Evolutionary conservation across 495 filamentous ascomycete genomes (phyloP).

Genomic region (Jackrogersella minutella): DNA sequence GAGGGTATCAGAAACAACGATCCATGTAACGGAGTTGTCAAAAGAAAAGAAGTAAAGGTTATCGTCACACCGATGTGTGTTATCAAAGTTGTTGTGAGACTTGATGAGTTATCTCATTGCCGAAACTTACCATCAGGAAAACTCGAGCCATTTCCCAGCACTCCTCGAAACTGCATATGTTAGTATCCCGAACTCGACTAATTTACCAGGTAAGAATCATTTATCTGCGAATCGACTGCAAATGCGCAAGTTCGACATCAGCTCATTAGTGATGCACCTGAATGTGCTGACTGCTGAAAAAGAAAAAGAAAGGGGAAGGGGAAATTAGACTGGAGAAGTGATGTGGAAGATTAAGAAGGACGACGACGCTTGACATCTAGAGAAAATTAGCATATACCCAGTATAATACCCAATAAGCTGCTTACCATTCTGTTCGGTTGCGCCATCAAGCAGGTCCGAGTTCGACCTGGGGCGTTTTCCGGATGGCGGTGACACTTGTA

Average conservation of each 20-base stretch:
- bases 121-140: constrained; percentile 40
- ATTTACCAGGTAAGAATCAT: constrained; percentile 3
- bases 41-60: constrained; percentile 1
- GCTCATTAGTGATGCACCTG: constrained; percentile 26
- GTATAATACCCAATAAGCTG: neutral
- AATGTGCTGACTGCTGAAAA: constrained; percentile 18
- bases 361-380: constrained; percentile 62
- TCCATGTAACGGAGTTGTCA: constrained; percentile 6
- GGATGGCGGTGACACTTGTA: constrained; percentile 46
- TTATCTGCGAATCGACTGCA: constrained; percentile 29
- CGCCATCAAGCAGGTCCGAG: constrained; percentile 29
- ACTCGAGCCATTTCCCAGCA: constrained; percentile 12
- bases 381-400: constrained; percentile 38
- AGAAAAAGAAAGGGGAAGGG: constrained; percentile 10
- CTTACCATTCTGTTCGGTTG: constrained; percentile 53
- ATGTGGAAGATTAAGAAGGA: constrained; percentile 45
- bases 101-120: constrained; percentile 15
- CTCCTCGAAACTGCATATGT: constrained; percentile 31
- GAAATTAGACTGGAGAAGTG: constrained; percentile 10
- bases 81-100: neutral
- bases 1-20: constrained; percentile 37
- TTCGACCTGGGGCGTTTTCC: constrained; percentile 40
- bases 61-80: constrained; percentile 5
- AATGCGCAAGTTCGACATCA: constrained; percentile 15
- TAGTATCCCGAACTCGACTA: constrained; percentile 31